These are phyloP conservation scores for Heliocybe sulcata DNA, from an alignment of 1,284 basidiomycete genomes.

Conservation along the genomic window DNA sequence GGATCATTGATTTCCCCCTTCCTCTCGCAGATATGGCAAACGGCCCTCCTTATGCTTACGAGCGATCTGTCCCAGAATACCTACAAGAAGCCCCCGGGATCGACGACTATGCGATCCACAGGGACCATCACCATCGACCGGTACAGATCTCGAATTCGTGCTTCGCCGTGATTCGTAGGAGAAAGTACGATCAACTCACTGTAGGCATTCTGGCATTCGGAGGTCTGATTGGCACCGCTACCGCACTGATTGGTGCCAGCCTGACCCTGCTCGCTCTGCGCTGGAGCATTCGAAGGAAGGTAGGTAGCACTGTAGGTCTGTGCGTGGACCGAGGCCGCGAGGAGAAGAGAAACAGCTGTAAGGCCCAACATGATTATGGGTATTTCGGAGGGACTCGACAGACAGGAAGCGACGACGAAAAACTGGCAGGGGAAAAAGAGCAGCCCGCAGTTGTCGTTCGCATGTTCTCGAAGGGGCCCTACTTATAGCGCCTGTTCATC, in stretches of 20 bases:
- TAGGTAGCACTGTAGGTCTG: constrained; percentile 4
- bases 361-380: not conserved
- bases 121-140: not conserved
- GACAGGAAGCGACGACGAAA: not conserved
- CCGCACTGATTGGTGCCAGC: constrained; percentile 62
- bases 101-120: not conserved
- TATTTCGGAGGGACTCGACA: not conserved
- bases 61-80: not conserved
- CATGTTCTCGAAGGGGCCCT: not conserved
- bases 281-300: not conserved
- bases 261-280: constrained; percentile 43
- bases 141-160: not conserved
- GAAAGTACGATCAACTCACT: constrained; percentile 2
- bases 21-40: not conserved
- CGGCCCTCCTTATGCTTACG: not conserved
- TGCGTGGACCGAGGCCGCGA: not conserved
- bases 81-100: not conserved
- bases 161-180: not conserved
- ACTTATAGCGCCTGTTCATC: not conserved
- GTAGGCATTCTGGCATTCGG: constrained; percentile 61
- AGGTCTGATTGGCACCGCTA: constrained; percentile 44
- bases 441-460: not conserved
- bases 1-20: not conserved
- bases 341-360: not conserved
- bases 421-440: not conserved